Evolutionary conservation across 2,329 filamentous ascomycete genomes (phyloP).

Genomic region (Cordyceps javanica): DNA sequence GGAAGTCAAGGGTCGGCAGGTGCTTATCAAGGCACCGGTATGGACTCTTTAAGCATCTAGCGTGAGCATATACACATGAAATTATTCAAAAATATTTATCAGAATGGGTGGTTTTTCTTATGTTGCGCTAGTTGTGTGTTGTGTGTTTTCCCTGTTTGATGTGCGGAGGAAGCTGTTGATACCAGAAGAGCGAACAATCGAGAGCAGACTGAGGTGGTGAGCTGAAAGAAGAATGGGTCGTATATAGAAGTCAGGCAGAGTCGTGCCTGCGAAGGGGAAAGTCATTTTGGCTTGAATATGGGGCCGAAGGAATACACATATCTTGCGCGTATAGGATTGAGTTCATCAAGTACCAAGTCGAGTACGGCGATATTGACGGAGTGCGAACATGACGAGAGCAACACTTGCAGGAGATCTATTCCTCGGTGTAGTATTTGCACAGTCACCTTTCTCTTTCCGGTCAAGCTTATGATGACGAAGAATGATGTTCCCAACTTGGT

Average conservation of each 20-base stretch:
- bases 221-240: neutral
- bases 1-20: constrained; percentile 69
- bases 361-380: too few species aligned
- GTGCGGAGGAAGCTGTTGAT: constrained; percentile 1
- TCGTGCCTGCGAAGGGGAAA: neutral
- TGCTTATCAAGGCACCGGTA: constrained; percentile 69
- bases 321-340: neutral
- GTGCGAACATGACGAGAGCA: too few species aligned
- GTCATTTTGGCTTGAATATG: neutral
- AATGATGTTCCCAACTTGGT: constrained; percentile 3
- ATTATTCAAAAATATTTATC: neutral
- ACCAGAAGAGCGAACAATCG: neutral
- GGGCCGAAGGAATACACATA: neutral
- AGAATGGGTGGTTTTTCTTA: neutral
- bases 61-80: constrained; percentile 5
- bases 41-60: constrained; percentile 44
- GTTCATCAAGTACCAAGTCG: neutral
- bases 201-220: neutral
- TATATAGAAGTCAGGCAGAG: neutral
- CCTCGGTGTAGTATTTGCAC: too few species aligned
- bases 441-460: neutral
- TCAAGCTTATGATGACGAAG: constrained; percentile 7
- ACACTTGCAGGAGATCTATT: neutral
- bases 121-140: neutral
- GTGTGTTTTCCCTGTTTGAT: neutral